A percentile compares a stretch with the other conserved stretches of the same genome.
These are phyloP conservation scores for Fraxinus paxiana DNA, from an alignment of 305 asterid species.

Conservation along the genomic window DNA sequence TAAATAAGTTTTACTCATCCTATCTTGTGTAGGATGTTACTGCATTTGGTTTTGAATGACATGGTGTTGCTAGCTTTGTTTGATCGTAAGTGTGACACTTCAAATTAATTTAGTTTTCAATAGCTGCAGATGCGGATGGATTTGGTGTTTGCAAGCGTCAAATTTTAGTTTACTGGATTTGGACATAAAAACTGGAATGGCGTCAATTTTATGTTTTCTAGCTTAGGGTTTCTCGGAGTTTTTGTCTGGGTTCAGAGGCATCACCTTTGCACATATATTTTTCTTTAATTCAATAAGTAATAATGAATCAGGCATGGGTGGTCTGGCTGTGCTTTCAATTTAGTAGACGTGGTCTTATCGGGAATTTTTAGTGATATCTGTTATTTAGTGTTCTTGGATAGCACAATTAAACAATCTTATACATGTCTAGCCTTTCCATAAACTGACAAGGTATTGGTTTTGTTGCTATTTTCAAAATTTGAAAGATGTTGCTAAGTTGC, in stretches of 20 bases:
- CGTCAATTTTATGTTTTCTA: background rate
- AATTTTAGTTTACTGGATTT: background rate
- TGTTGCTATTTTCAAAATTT: background rate
- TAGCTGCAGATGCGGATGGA: background rate
- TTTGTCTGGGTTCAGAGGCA: background rate
- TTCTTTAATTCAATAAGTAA: background rate
- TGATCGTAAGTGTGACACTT: background rate
- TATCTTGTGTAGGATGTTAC: background rate
- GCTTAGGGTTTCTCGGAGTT: background rate
- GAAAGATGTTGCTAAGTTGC: background rate
- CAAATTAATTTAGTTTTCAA: conserved; percentile 4
- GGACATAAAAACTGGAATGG: background rate
- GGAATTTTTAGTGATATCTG: background rate
- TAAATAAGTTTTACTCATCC: conserved; percentile 9
- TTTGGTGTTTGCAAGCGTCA: background rate
- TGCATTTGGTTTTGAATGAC: background rate
- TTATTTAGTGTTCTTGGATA: background rate
- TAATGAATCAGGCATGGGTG: background rate
- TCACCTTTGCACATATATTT: background rate
- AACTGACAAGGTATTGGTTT: background rate
- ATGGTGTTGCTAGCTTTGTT: background rate
- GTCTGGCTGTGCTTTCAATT: background rate
- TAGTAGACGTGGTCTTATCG: background rate
- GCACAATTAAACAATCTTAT: background rate
- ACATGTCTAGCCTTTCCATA: background rate